Base-by-base conservation (phyloP, 202 grass and related monocot species). In the Dendrocalamus latiflorus region DNA sequence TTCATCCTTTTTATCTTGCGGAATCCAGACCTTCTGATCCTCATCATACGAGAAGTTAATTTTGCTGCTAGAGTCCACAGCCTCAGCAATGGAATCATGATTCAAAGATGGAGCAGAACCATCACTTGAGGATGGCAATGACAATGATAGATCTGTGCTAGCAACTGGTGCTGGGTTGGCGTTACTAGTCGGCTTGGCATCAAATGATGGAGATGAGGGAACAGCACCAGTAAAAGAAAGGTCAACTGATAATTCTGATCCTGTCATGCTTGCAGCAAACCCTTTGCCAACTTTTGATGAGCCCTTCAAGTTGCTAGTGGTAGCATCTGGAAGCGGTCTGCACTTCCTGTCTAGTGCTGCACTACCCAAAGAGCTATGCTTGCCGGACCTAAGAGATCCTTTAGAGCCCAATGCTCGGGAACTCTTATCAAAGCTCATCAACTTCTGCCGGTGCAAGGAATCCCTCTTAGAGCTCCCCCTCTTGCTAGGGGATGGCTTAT, bases 351-450 rank as follows among this genome's bases (percentile, higher is more conserved):
- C 93, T 57, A 92, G 59, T 53, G 88, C 87, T 80, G 82, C 84
- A 77, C 63, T 91, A 42, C 74, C 80, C 0, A 76, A 87, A 65
- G 88, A 85, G 78, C 78, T 88, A 80, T 95, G 86, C 78, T 99
- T 99, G 74, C 72, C 89, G 73, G 89, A 85, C 83, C 88, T 95
- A 62, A 84, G 83, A 78, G 89, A 87, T 42, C 81, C 87, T 92
- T 99, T 99, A 59, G 96, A 91, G 54, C 93, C 96, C 78, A 99
- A 80, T 73, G 89, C 89, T 69, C 91, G 87, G 68, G 89, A 96
- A 74, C 84, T 92, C 75, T 99, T 99, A 90, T 99, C 96, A 62
- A 96, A 88, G 83, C 86, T 81, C 79, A 86, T 92, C 54, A 94
- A 90, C 66, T 99, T 99, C 70, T 91, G 91, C 38, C 90, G 89